Evolutionary conservation across 2,329 filamentous ascomycete genomes (phyloP).

Genomic region (Tetracladium maxilliforme): DNA sequence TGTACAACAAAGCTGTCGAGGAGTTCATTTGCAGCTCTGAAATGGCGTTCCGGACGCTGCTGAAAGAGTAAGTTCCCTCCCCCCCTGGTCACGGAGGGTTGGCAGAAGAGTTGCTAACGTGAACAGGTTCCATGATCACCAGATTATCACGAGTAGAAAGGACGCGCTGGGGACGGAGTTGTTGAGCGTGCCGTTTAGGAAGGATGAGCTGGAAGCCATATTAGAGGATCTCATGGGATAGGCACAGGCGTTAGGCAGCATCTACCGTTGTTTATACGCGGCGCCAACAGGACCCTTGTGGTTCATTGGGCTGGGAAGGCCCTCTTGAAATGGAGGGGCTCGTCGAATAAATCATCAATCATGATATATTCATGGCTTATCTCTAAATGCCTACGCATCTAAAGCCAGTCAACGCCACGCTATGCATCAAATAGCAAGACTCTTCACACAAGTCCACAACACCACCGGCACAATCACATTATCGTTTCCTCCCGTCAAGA

Average conservation of each 20-base stretch:
- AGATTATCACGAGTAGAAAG: slow-evolving; percentile 85
- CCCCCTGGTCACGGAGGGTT: slow-evolving; percentile 1
- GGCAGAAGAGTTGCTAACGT: slow-evolving; percentile 11
- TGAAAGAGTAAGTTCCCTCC: slow-evolving; percentile 61
- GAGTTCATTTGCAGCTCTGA: slow-evolving; percentile 96
- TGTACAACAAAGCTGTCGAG: slow-evolving; percentile 92
- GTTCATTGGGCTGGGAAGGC: too few relatives aligned
- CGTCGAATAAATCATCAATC: too few relatives aligned
- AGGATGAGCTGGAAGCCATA: slow-evolving; percentile 78
- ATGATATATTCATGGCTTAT: too few relatives aligned
- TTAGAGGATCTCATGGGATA: slow-evolving; percentile 53
- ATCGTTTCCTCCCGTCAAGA: slow-evolving; percentile 92
- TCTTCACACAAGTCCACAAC: slow-evolving; percentile 81
- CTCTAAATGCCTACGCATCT: too few relatives aligned
- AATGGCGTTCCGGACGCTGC: slow-evolving; percentile 81
- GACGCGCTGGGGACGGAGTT: slow-evolving; percentile 77
- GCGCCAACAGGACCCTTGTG: too few relatives aligned
- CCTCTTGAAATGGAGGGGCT: too few relatives aligned
- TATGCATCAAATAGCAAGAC: too few relatives aligned
- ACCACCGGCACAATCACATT: slow-evolving; percentile 94
- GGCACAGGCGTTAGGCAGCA: too few relatives aligned
- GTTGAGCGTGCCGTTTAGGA: slow-evolving; percentile 70
- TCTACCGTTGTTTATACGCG: too few relatives aligned
- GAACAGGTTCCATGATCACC: slow-evolving; percentile 78
- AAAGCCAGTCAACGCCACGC: too few relatives aligned